Evolutionary conservation across 306 rosid genomes (phyloP), one percentile per base, ranked within the genome.

Genomic region (Oemleria cerasiformis): DNA sequence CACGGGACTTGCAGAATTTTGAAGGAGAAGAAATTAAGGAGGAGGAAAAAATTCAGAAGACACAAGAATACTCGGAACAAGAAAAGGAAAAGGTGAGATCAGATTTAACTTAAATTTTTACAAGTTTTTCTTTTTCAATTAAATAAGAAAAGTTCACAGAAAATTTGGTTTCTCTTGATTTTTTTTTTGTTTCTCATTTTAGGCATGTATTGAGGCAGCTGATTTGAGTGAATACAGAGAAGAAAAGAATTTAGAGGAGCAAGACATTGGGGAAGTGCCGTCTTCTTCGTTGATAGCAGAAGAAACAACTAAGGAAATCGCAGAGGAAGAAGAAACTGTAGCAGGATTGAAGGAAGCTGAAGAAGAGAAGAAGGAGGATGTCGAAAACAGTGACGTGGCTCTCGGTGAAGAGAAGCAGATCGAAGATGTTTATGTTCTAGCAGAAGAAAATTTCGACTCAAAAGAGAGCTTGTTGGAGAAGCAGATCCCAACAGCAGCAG

Each of bases 41-140:
- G 66, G 79, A 73, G 48, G 72, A 42, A 75, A 43, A 49, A 56
- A 9, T n/a, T 75, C 73, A 25, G 43, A 34, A 30, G 59, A 21
- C 20, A 25, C 58, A 67, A 76, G 75, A 59, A 39, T 42, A 25
- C 73, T 38, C 47, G 15, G 63, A 61, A 4, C 34, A 38, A 20
- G 82, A 73, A 60, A 70, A 13, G 45, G 66, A 77, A 23, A 62
- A 77, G 87, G 87, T 85, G 48, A 77, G 20, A 45, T 14, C 10
- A 21, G 49, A 54, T 20, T 49, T 25, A 48, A 75, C 21, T 13
- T 30, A 2, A 5, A 2, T 41, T 20, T 55, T 23, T 3, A 14
- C 16, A 10, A 38, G 5, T 60, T 62, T 69, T 16, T 19, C 2
- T 53, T 42, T 54, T 8, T 48, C 42, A 59, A 61, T 41, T 15